Conservation (phyloP, 1,284 basidiomycete species). For the Irpex sp. region DNA sequence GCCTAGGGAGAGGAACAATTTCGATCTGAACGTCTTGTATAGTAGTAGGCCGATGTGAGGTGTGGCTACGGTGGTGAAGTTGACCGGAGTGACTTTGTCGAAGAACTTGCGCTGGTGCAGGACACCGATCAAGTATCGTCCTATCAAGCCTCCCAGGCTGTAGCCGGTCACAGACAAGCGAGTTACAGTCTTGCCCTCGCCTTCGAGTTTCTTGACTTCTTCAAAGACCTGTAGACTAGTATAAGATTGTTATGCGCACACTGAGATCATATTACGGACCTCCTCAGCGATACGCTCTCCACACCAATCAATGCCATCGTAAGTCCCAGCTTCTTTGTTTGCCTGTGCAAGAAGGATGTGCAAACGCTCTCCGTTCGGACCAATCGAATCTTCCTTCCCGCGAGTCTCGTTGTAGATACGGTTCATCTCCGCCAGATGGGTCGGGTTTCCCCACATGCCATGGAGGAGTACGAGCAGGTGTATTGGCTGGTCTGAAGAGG, state of each 20-base stretch:
- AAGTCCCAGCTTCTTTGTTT: slow-evolving; percentile 49
- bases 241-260: background rate
- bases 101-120: slow-evolving; percentile 70
- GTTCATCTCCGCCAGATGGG: slow-evolving; percentile 42
- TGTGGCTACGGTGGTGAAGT: slow-evolving; percentile 81
- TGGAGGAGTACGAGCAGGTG: slow-evolving; percentile 58
- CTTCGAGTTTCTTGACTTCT: slow-evolving; percentile 46
- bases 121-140: slow-evolving; percentile 73
- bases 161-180: slow-evolving; percentile 75
- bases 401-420: slow-evolving; percentile 38
- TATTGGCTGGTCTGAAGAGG: slow-evolving; percentile 9
- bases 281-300: slow-evolving; percentile 62
- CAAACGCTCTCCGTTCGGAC: slow-evolving; percentile 28
- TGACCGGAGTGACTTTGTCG: slow-evolving; percentile 58
- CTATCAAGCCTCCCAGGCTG: slow-evolving; percentile 75
- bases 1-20: slow-evolving; percentile 54
- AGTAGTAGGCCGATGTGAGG: slow-evolving; percentile 70
- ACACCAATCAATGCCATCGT: slow-evolving; percentile 64
- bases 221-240: slow-evolving; percentile 38
- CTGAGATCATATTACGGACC: slow-evolving; percentile 30
- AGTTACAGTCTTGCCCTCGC: slow-evolving; percentile 50
- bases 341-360: slow-evolving; percentile 40
- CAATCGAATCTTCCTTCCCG: slow-evolving; percentile 15
- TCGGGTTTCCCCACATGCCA: slow-evolving; percentile 80
- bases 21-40: slow-evolving; percentile 59